Base-by-base conservation (phyloP, 2,329 filamentous ascomycete species). In the Aureobasidium uvarum region DNA sequence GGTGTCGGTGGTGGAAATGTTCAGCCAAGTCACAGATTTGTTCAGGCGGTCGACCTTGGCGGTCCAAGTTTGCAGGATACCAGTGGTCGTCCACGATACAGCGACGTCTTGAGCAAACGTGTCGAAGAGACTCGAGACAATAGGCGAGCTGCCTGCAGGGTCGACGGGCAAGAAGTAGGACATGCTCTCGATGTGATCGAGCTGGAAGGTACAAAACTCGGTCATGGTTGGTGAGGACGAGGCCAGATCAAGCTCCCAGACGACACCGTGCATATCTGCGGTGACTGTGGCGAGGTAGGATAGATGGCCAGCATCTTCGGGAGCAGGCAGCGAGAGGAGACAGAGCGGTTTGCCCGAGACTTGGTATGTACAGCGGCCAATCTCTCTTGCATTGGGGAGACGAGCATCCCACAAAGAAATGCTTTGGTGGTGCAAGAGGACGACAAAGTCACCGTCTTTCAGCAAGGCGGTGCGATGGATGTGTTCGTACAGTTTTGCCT, bases 31-130 rank as follows among this genome's bases (percentile, higher is more conserved):
- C 10, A 95, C 83, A 45, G 81, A 83, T 10, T 79, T 77, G n/a
- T 81, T 78, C 31, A 82, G 78, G 5, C 79, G 74, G 70, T 92
- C 85, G 41, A 96, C 83, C 64, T 88, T 86, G 3, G 91, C 91
- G 3, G 92, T 92, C 92, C 92, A 96, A 45, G 93, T 94, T 67
- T 89, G 87, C 50, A 96, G 84, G 6, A 88, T 80, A 0, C 92
- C 93, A 11, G 83, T 83, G 25, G 85, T 81, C 0, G 90, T 94
- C 74, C 95, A 96, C 0, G 92, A 95, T 31, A 96, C 86, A 14
- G 91, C 92, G 58, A 96, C 86, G 73, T 96, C 92, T 45, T 89
- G 86, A 13, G 92, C 90, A 74, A 96, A 96, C 0, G 91, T 85
- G 75, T 96, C 92, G 38, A 96, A 83, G 68, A 92, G 96, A 0